These are phyloP conservation scores for Cladosporium sp. DNA, from an alignment of 2,329 filamentous ascomycete genomes.

Conservation along the genomic window DNA sequence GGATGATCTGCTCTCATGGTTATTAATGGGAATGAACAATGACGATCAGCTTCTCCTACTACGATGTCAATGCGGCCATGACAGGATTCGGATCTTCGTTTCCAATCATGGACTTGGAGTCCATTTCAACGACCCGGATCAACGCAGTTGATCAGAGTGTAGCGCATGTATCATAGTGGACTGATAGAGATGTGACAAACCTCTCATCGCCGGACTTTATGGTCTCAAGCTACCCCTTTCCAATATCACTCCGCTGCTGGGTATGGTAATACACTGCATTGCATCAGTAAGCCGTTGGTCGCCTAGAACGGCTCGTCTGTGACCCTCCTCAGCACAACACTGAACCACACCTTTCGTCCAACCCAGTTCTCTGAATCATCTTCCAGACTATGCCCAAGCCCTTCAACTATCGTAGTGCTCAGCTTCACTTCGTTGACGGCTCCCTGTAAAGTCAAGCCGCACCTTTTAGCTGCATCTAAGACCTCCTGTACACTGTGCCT, in stretches of 20 bases:
- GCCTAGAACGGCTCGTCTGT: background rate
- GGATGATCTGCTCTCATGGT: no score
- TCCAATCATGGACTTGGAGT: background rate
- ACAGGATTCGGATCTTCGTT: no score
- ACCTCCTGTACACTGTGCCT: background rate
- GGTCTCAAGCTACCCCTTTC: no score
- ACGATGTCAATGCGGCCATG: no score
- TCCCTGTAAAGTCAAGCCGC: background rate
- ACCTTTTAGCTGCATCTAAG: background rate
- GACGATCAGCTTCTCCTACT: no score
- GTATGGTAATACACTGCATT: background rate
- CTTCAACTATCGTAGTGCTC: background rate
- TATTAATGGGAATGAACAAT: no score
- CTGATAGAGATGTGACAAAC: background rate
- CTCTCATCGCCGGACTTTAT: no score
- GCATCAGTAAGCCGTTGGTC: background rate
- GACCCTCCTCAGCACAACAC: background rate
- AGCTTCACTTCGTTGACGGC: background rate
- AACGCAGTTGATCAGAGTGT: rapidly evolving
- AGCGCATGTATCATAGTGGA: background rate
- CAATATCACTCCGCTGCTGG: no score
- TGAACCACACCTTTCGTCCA: background rate
- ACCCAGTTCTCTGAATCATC: background rate
- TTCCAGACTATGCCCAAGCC: background rate
- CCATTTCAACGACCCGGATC: background rate